A percentile compares a stretch with the other conserved stretches of the same genome.
These are phyloP conservation scores for Lactifluus hygrophoroides DNA, from an alignment of 768 basidiomycete genomes.

Conservation along the genomic window DNA sequence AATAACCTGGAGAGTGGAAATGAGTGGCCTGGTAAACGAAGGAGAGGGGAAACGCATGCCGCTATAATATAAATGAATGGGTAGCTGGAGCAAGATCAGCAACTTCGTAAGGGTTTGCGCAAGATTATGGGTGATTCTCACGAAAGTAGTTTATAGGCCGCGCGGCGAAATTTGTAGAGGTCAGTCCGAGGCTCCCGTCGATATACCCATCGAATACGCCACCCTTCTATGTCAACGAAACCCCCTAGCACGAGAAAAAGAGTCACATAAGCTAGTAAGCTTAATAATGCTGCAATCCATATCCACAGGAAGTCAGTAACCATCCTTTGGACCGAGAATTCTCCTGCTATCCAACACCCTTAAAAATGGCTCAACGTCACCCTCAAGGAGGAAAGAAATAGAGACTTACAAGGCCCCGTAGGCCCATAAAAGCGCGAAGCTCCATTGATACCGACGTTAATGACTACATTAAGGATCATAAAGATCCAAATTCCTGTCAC, in stretches of 20 bases:
- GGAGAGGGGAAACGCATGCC: constrained; percentile 17
- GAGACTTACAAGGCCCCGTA: constrained; percentile 34
- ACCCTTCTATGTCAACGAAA: constrained; percentile 30
- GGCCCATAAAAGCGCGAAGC: constrained; percentile 33
- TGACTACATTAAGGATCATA: constrained; percentile 32
- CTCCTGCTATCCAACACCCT: constrained; percentile 46
- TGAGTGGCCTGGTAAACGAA: background rate
- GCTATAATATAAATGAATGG: constrained; percentile 38
- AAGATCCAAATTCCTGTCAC: constrained; percentile 33
- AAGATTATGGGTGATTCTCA: constrained; percentile 24
- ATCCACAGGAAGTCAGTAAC: constrained; percentile 46
- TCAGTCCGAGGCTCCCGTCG: constrained; percentile 7
- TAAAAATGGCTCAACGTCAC: background rate
- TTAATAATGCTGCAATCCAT: constrained; percentile 38
- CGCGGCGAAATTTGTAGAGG: constrained; percentile 20
- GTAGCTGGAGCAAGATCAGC: constrained; percentile 29
- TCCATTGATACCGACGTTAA: constrained; percentile 31
- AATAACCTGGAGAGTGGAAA: constrained; percentile 23
- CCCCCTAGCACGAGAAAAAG: constrained; percentile 37
- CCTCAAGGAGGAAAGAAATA: background rate
- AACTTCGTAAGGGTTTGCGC: background rate
- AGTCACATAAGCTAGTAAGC: constrained; percentile 37
- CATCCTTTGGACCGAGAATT: constrained; percentile 32
- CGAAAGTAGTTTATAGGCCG: constrained; percentile 41
- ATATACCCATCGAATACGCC: constrained; percentile 21